Conservation (phyloP, 75 land plant species). For the Pinus taeda region DNA sequence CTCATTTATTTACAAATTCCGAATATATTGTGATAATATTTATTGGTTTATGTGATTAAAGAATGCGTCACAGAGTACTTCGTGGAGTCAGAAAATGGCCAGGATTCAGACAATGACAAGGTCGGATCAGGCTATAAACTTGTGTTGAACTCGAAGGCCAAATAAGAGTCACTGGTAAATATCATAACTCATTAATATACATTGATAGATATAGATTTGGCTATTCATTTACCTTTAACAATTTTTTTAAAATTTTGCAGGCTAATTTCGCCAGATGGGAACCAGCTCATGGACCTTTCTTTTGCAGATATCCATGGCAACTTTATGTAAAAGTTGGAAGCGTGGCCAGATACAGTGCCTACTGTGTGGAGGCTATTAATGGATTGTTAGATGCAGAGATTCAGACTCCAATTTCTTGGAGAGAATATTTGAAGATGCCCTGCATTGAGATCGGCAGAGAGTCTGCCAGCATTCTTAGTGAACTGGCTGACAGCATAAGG, state of each 20-base stretch:
- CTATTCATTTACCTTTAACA: background rate
- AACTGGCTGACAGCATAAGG: background rate
- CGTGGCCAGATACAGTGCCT: constrained; percentile 59
- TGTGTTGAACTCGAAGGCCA: background rate
- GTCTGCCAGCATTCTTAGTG: background rate
- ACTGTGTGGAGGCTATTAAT: constrained; percentile 51
- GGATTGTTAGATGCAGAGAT: too few species aligned
- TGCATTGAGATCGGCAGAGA: background rate
- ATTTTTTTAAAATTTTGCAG: constrained; percentile 22
- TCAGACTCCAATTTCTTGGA: too few species aligned
- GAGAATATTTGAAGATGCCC: background rate
- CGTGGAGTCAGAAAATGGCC: background rate
- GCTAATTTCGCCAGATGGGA: constrained; percentile 74
- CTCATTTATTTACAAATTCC: too few species aligned
- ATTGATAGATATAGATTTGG: background rate
- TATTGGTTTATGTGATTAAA: background rate
- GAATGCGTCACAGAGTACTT: background rate
- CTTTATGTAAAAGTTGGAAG: constrained; percentile 66
- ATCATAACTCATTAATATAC: too few species aligned
- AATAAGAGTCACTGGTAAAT: constrained; percentile 58
- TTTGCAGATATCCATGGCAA: constrained; percentile 64
- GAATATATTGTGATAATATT: too few species aligned
- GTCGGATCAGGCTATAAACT: background rate
- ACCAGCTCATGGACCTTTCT: constrained; percentile 57
- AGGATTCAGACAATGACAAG: background rate